A percentile compares a stretch with the other conserved stretches of the same genome.
phyloP scores from a whole-genome alignment of 2,329 filamentous ascomycete genomes.

The Hymenoscyphus occultus region DNA sequence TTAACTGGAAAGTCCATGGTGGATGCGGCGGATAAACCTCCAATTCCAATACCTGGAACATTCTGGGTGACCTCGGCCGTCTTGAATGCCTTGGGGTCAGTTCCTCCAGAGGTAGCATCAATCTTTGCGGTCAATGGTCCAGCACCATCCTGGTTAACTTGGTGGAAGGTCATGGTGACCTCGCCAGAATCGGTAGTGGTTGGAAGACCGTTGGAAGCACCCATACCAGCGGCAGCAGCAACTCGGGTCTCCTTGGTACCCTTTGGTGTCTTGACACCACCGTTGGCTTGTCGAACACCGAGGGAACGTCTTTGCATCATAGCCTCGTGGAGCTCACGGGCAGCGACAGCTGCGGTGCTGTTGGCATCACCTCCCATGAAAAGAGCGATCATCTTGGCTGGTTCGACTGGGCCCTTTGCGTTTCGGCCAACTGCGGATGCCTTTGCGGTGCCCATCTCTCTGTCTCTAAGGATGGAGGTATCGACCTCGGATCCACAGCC shows the following conservation, averaged over 20 bases:
- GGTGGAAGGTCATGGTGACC: conserved; percentile 62
- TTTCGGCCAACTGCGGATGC: conserved; percentile 62
- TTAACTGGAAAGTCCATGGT: conserved; percentile 64
- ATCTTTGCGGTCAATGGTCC: conserved; percentile 60
- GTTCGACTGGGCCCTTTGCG: conserved; percentile 53
- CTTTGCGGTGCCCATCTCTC: conserved; percentile 53
- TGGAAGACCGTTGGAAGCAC: conserved; percentile 51
- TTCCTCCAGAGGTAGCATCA: conserved; percentile 62
- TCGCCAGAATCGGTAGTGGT: conserved; percentile 59
- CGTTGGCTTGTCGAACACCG: conserved; percentile 33
- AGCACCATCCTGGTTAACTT: conserved; percentile 70
- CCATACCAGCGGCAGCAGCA: conserved; percentile 52
- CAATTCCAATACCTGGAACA: conserved; percentile 56
- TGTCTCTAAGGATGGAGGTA: conserved; percentile 65
- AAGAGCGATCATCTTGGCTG: conserved; percentile 52
- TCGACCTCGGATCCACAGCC: conserved; percentile 63
- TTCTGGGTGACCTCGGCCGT: conserved; percentile 56
- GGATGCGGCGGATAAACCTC: conserved; percentile 56
- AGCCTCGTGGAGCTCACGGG: conserved; percentile 70
- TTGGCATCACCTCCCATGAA: conserved; percentile 54
- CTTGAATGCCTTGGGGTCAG: conserved; percentile 58
- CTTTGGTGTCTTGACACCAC: conserved; percentile 46
- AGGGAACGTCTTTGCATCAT: conserved; percentile 48
- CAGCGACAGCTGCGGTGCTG: conserved; percentile 40
- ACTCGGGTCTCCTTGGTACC: conserved; percentile 52